These are phyloP conservation scores for Krasilnikovozyma curviuscula DNA, from an alignment of 768 basidiomycete genomes.

Conservation along the genomic window DNA sequence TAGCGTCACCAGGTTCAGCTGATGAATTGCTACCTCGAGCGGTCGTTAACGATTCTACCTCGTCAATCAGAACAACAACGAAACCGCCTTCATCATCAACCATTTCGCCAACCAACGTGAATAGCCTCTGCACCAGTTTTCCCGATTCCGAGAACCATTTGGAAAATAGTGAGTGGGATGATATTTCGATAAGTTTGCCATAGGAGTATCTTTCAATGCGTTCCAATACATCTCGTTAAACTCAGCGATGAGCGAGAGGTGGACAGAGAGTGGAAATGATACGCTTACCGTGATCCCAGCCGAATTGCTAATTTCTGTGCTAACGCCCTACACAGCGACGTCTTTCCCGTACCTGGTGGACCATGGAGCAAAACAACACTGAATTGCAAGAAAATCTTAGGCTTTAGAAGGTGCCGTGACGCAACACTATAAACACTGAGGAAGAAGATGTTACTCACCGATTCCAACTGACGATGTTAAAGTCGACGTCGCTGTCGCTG, in stretches of 20 bases:
- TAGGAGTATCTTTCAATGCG: constrained; percentile 48
- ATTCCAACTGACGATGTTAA: constrained; percentile 86
- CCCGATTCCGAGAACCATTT: constrained; percentile 99
- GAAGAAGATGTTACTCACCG: constrained; percentile 29
- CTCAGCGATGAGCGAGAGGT: neutral
- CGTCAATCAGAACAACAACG: constrained; percentile 87
- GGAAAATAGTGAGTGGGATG: constrained; percentile 92
- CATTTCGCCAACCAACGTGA: constrained; percentile 70
- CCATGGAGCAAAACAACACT: constrained; percentile 79
- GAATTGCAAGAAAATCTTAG: neutral
- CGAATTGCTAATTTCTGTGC: constrained; percentile 90
- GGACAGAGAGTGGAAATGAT: neutral
- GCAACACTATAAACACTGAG: neutral
- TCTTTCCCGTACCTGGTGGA: constrained; percentile 95
- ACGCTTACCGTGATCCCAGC: constrained; percentile 52
- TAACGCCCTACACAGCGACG: constrained; percentile 77
- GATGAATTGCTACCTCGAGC: constrained; percentile 87
- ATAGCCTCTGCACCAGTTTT: constrained; percentile 86
- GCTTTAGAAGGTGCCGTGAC: neutral
- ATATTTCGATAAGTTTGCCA: constrained; percentile 82
- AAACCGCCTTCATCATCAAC: constrained; percentile 81
- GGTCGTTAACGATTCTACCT: constrained; percentile 88
- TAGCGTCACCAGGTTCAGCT: constrained; percentile 84
- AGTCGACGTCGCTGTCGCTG: constrained; percentile 41
- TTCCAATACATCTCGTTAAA: neutral